Evolutionary conservation across 2,329 filamentous ascomycete species (phyloP), one percentile per base, ranked within the genome.

Genomic region (Diaporthe capsici): DNA sequence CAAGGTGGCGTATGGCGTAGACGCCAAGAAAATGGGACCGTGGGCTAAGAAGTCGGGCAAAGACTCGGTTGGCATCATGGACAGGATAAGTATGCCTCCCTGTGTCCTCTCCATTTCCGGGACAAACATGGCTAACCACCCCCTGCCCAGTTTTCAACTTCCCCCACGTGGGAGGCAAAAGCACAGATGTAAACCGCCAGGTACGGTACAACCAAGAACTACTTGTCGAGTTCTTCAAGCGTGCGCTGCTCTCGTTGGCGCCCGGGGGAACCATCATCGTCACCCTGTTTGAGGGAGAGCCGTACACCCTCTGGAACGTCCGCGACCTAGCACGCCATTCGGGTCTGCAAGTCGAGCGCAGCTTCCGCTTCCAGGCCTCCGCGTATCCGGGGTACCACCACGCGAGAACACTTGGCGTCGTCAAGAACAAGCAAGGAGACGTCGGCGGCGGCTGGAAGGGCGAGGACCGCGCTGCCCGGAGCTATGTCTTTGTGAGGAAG

Each of bases 241-340:
- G 87, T 73, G 88, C 90, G 1, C 83, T 88, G 31, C 83, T 84
- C 2, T 87, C 88, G 2, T 87, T 94, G 2, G 85, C 89, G 0
- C 86, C 86, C 0, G 87, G 88, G 8, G 92, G 92, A 49, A 82
- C 90, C 79, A 92, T 98, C 72, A 85, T 98, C 71, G 92, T 98
- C 31, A 97, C 95, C 0, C 86, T 98, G 13, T 99, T 99, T 83
- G 96, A 98, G 84, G 94, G 94, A 75, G 94, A 97, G 83, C 97
- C 97, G 0, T 99, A 99, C 83, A 96, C 95, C 2, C 89, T 98
- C 1, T 99, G 97, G 97, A 98, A 98, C 85, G 90, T 98, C 37
- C 91, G 93, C 49, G 96, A 98, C 85, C 87, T 99, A 39, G 97
- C 91, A 2, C 90, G 96, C 9, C 95, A 98, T 83, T 88, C 89